Percentiles rank a stretch among this genome's conserved stretches.
These are phyloP conservation scores for Pseudogymnoascus sp. DNA, from an alignment of 2,329 filamentous ascomycete species.

Conservation along the genomic window DNA sequence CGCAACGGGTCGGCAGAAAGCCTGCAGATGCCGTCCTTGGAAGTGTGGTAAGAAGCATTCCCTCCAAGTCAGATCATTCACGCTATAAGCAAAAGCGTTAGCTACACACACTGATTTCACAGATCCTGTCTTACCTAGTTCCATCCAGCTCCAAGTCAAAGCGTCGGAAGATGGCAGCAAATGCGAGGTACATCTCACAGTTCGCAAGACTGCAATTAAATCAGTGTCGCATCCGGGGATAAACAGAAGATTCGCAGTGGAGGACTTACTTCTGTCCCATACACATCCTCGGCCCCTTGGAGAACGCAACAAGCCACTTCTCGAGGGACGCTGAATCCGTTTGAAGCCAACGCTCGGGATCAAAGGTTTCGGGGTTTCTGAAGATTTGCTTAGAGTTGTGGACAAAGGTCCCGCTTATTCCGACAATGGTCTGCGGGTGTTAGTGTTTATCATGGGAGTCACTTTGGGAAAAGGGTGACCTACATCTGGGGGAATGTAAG, in stretches of 20 bases:
- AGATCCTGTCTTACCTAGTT: conserved; percentile 14
- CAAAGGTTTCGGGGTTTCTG: conserved; percentile 15
- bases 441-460: not conserved
- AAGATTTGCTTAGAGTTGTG: conserved; percentile 21
- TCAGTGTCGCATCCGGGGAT: not conserved
- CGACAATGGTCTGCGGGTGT: conserved; percentile 8
- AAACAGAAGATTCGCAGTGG: not conserved
- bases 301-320: conserved; percentile 35
- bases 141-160: conserved; percentile 25
- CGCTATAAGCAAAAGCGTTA: not conserved
- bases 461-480: not conserved
- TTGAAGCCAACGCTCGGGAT: conserved; percentile 18
- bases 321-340: conserved; percentile 6
- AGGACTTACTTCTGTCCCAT: conserved; percentile 22
- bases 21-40: conserved; percentile 17
- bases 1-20: conserved; percentile 17
- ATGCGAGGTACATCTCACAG: conserved; percentile 27
- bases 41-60: conserved; percentile 22
- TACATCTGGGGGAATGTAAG: not conserved
- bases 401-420: conserved; percentile 17
- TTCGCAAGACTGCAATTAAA: conserved; percentile 14
- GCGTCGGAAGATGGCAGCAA: conserved; percentile 26
- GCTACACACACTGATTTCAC: not conserved
- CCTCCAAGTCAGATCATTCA: conserved; percentile 24
- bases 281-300: conserved; percentile 33